phyloP scores from a whole-genome alignment of 768 basidiomycete species.

The Leccinum sublutescens region DNA sequence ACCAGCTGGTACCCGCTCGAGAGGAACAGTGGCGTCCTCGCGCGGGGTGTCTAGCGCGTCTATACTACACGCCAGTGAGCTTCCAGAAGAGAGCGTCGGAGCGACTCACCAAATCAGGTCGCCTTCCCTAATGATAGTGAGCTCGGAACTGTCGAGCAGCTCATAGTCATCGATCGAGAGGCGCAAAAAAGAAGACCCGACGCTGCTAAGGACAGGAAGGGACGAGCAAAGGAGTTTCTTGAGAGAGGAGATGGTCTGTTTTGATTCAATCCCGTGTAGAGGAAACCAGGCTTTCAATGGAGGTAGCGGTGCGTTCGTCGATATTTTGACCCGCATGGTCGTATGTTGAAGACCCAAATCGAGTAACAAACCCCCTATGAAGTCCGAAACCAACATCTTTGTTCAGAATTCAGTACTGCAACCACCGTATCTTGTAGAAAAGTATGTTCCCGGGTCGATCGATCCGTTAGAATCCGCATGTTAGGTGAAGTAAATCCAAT shows the following conservation, averaged over 20 bases:
- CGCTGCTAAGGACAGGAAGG: conserved; percentile 9
- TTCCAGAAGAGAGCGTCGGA: no score
- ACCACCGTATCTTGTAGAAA: no score
- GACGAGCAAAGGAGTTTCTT: conserved; percentile 21
- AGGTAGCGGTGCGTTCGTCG: conserved; percentile 46
- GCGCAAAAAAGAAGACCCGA: conserved; percentile 4
- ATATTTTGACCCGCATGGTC: conserved; percentile 50
- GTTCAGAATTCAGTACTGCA: no score
- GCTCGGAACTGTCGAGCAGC: conserved; percentile 27
- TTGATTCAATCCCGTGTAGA: neutral
- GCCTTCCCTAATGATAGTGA: conserved; percentile 28
- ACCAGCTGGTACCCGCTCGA: neutral
- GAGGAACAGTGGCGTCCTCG: neutral
- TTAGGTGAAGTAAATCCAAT: neutral
- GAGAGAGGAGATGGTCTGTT: conserved; percentile 10
- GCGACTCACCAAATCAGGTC: conserved; percentile 27
- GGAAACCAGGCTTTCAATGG: conserved; percentile 54
- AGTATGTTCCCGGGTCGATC: neutral
- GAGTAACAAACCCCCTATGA: neutral
- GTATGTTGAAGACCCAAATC: neutral
- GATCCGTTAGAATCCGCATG: neutral
- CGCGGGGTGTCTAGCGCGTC: conserved; percentile 4
- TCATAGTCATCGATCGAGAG: conserved; percentile 31
- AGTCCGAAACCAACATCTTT: no score
- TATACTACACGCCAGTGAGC: conserved; percentile 17